Base-by-base conservation (phyloP, 768 basidiomycete genomes). In the Coprinopsis marcescibilis region DNA sequence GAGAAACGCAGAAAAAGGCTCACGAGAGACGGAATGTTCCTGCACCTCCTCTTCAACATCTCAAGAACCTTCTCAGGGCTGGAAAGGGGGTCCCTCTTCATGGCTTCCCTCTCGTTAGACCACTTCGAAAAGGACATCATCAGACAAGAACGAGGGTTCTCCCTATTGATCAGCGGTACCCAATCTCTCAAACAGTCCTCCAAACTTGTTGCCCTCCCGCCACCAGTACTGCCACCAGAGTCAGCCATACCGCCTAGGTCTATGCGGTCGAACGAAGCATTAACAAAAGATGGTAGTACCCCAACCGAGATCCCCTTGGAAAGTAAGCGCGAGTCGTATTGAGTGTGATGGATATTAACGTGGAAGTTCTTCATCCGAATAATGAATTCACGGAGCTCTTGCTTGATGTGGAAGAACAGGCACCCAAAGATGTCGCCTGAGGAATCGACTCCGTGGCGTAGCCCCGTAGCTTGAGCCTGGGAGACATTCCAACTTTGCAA, bases 401-500 rank as follows among this genome's bases (percentile, higher is more conserved):
- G 51, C 54, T 70, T 71, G 51, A 71, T 53, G 52, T 72, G 65
- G 55, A 73, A 70, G 62, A 71, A 73, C 45, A 73, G 66, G 34
- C 63, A 68, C 7, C 70, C 70, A 21, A 69, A 58, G 42, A 68
- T 64, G 54, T 73, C 69, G 26, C 56, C 57, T 3, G 58, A 52
- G 1, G 65, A 57, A 39, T 67, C 64, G 34, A 68, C 40, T 4
- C 63, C 61, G 43, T 65, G 50, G 33, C 59, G 64, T 30, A 46
- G 51, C n/a, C 75, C 75, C 0, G 67, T 60, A 13, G 55, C 48
- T 26, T 68, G 57, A 15, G 77, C 66, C n/a, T 63, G 52, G 20
- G 69, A 58, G n/a, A 72, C 41, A 52, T 76, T 68, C 76, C 76
- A 80, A 15, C 72, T 71, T 27, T 63, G 64, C 1, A 80, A 63